Conservation (phyloP, 306 rosid species). For the Purshia tridentata region DNA sequence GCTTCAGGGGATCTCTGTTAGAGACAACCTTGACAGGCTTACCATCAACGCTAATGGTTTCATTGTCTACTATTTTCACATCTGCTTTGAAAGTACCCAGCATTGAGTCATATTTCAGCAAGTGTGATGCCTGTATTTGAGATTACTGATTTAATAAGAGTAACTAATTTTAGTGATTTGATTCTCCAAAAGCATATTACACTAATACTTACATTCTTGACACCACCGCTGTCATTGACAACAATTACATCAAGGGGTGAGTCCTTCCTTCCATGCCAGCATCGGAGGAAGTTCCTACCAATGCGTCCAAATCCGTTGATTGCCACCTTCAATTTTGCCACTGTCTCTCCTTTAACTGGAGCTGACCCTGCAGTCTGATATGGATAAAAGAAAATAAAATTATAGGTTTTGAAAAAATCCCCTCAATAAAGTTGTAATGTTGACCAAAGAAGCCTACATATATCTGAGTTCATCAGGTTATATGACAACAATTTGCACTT, state of each 20-base stretch:
- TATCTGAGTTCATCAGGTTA: no score
- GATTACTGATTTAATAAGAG: conserved; percentile 6
- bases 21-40: conserved; percentile 89
- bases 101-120: conserved; percentile 93
- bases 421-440: no score
- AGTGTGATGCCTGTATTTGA: conserved; percentile 59
- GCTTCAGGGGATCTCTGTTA: conserved; percentile 89
- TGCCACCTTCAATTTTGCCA: conserved; percentile 97
- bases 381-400: neutral
- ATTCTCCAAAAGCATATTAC: conserved; percentile 4
- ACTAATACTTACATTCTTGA: conserved; percentile 68
- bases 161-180: conserved; percentile 1
- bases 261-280: conserved; percentile 95
- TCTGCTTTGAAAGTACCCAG: conserved; percentile 93
- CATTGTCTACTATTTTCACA: conserved; percentile 63
- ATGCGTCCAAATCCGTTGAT: conserved; percentile 98
- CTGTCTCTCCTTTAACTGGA: conserved; percentile 68
- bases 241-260: conserved; percentile 90
- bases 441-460: no score
- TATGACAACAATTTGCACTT: neutral
- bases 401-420: neutral
- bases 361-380: conserved; percentile 55
- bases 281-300: conserved; percentile 93
- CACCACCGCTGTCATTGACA: conserved; percentile 99
- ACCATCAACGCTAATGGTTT: conserved; percentile 85